Base-by-base conservation (phyloP, 805 yeast genomes). In the Starmerella lactis-condensi region DNA sequence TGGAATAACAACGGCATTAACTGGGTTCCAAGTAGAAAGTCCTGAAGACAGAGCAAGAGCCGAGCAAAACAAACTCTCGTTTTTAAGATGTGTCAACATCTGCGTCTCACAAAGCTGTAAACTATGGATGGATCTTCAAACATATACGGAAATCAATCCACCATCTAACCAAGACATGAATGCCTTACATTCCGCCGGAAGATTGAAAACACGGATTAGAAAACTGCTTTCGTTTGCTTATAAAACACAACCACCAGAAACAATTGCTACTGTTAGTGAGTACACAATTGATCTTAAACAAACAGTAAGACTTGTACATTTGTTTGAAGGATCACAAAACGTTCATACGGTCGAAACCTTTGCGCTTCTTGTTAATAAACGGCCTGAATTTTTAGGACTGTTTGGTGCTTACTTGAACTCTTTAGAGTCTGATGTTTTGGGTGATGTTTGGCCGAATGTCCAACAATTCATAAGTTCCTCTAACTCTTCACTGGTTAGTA, bases 351-450 rank as follows among this genome's bases (percentile, higher is more conserved):
- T 44, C 8, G 44, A 40, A 29, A 24, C 36, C n/a, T 34, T 26
- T 18, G 32, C 27, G 29, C 29, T 26, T 17, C 16, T 38, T n/a
- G 43, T 33, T 4, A 14, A 21, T 9, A 29, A 28, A 17, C 24
- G 24, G 7, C 11, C 10, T 12, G 20, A 23, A 17, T 28, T 34
- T 35, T 43, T 45, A 19, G 28, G 28, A 6, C 76, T 77, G 46
- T 51, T 82, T 35, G 60, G 69, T 6, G 57, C 54, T 0, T 89
- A 85, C 48, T 55, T 74, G 15, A 54, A 54, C 4, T 64, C 82
- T 0, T 55, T 83, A 24, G 92, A 77, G 40, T 64, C 64, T 38
- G 92, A 81, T 43, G 69, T 78, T 0, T 57, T 81, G 29, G 82
- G 75, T 36, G 96, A 85, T 35, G 64, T 82, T 13, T 85, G 82